Conservation (phyloP, 23 red algal species). For the Cyanidioschyzon merolae region DNA sequence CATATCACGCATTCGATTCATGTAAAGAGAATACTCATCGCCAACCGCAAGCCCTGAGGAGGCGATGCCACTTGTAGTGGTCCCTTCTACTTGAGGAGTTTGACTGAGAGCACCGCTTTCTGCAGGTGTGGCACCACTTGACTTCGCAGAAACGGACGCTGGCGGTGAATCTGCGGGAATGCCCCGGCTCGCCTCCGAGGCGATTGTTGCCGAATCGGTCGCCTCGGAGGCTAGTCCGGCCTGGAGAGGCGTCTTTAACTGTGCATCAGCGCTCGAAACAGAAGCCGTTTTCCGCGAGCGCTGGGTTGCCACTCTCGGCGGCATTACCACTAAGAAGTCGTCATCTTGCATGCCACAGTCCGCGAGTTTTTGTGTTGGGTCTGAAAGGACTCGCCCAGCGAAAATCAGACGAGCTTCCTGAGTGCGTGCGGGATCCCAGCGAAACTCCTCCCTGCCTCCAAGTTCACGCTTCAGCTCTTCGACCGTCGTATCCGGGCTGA, state of each 20-base stretch:
- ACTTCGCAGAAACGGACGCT: slow-evolving; percentile 16
- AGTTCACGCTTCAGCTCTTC: slow-evolving; percentile 29
- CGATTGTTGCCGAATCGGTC: not conserved
- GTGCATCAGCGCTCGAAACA: slow-evolving; percentile 19
- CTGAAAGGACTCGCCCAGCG: slow-evolving; percentile 67
- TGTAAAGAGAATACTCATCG: slow-evolving; percentile 41
- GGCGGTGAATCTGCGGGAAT: slow-evolving; percentile 14
- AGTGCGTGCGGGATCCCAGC: slow-evolving; percentile 33
- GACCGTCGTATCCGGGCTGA: slow-evolving; percentile 36
- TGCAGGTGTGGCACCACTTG: not conserved
- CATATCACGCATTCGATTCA: slow-evolving; percentile 72
- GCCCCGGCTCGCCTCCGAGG: not conserved
- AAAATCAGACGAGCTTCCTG: slow-evolving; percentile 50
- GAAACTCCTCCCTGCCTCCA: slow-evolving; percentile 37
- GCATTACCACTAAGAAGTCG: slow-evolving; percentile 90
- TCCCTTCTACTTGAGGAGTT: slow-evolving; percentile 2
- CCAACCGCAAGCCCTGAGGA: slow-evolving; percentile 41
- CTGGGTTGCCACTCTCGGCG: slow-evolving; percentile 33
- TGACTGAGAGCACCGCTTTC: not conserved
- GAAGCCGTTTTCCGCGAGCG: slow-evolving; percentile 3
- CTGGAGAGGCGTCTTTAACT: slow-evolving; percentile 14
- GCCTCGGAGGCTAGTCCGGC: slow-evolving; percentile 11
- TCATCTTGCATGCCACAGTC: slow-evolving; percentile 45
- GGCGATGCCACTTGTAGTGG: not conserved
- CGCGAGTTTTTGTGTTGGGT: slow-evolving; percentile 32